Evolutionary conservation across 768 basidiomycete species (phyloP), one percentile per base, ranked within the genome.

Genomic region (Suillus sp.): DNA sequence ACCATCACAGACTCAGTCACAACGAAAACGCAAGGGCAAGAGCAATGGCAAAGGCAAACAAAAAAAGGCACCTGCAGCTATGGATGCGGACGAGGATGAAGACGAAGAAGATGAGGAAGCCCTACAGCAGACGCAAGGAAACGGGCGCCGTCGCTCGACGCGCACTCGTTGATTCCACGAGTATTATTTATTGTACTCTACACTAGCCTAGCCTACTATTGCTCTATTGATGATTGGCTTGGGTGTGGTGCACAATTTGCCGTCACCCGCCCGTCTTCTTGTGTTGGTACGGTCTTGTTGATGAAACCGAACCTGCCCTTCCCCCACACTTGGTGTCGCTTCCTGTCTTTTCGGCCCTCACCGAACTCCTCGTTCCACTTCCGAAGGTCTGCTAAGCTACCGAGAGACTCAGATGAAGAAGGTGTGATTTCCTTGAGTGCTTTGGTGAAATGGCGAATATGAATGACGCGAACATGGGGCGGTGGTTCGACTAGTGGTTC

Each of bases 321-420:
- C 30, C 95, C 96, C 86, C 95, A 95, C 38, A 90, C 88, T 69
- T 88, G 86, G 69, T 84, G 83, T 42, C 84, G 84, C 69, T 82
- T 88, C 59, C 83, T 85, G 42, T 89, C 85, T 66, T 80, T 84
- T 20, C 84, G 78, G 6, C 93, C 94, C 74, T 96, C 95, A 30
- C 96, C 95, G 74, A 95, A 96, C 72, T 96, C 92, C 54, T 95
- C 91, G 65, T 96, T 95, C 93, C 93, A 96, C 77, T 89, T 91
- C 50, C 89, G 84, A 50, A 95, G 78, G 62, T 91, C 90, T 1
- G 87, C 78, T 38, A 93, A 84, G 56, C 84, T 90, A 55, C 91
- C 91, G 3, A 92, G 77, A 14, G 85, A 81, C 75, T 96, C 95
- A 3, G 94, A 95, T 6, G 88, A 89, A 0, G 93, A 95, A 14